Percentiles rank a stretch among this genome's conserved stretches.
These are phyloP conservation scores for Saccharomycopsis microspora DNA, from an alignment of 805 yeast species.

Conservation along the genomic window DNA sequence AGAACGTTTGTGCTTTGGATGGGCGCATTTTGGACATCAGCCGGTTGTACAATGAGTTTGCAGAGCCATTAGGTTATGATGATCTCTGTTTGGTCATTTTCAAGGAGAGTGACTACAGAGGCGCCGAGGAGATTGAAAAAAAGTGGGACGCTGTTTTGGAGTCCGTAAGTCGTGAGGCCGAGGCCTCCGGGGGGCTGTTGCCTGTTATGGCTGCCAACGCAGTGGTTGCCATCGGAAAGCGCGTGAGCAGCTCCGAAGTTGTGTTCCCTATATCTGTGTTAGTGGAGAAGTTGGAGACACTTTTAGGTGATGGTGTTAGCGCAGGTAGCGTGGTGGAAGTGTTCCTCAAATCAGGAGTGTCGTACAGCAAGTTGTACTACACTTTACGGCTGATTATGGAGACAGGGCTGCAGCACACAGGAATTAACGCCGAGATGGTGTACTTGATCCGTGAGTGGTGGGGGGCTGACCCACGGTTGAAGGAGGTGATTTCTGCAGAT, in stretches of 20 bases:
- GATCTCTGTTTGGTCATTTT: slow-evolving; percentile 71
- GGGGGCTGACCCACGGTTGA: slow-evolving; percentile 46
- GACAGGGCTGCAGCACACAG: slow-evolving; percentile 25
- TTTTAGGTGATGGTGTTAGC: slow-evolving; percentile 30
- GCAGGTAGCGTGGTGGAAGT: slow-evolving; percentile 51
- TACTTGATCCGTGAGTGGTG: slow-evolving; percentile 62
- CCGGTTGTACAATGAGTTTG: slow-evolving; percentile 74
- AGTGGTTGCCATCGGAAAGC: slow-evolving; percentile 42
- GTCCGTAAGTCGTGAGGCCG: neutral
- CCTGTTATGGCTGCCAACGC: slow-evolving; percentile 11
- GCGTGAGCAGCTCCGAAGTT: slow-evolving; percentile 55
- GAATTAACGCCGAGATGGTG: slow-evolving; percentile 40
- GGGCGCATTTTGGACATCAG: slow-evolving; percentile 57
- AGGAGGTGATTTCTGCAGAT: slow-evolving; percentile 42
- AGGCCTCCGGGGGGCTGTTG: slow-evolving; percentile 1
- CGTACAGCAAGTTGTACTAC: slow-evolving; percentile 55
- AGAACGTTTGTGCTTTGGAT: slow-evolving; percentile 44
- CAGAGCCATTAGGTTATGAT: slow-evolving; percentile 80
- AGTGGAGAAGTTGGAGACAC: slow-evolving; percentile 50
- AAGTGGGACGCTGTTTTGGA: slow-evolving; percentile 68
- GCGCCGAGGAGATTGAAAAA: slow-evolving; percentile 67
- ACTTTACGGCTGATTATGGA: slow-evolving; percentile 52
- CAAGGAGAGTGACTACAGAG: slow-evolving; percentile 77
- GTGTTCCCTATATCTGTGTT: slow-evolving; percentile 72
- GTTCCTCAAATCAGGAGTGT: slow-evolving; percentile 52